Evolutionary conservation across 2,329 filamentous ascomycete genomes (phyloP), one percentile per base, ranked within the genome.

Genomic region (Cladosporium sp.): DNA sequence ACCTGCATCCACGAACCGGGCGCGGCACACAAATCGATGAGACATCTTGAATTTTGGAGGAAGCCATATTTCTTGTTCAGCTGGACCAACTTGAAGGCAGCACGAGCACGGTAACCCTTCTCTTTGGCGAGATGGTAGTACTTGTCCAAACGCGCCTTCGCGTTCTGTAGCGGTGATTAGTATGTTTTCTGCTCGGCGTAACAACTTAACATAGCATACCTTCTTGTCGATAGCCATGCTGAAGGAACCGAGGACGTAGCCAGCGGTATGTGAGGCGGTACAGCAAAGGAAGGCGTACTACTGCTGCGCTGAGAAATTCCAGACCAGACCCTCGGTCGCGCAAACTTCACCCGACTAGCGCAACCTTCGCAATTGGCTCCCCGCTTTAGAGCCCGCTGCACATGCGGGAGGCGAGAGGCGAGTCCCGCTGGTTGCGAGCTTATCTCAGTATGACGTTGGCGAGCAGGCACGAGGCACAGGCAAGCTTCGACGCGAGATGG

Each of bases 31-130:
- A 99, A 88, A 87, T 99, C 95, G 73, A 99, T 82, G 62, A 97
- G 80, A 69, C 97, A 94, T 80, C 90, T 96, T 77, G 91, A 95
- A 81, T 95, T 93, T 76, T 97, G 92, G 67, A 99, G 81, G 76
- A 99, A 99, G 66, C 91, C 90, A 88, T 96, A 99, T 74, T 97
- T 97, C 78, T 97, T 97, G 80, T 99, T 99, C 69, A 99, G 80
- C 75, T 99, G 93, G 67, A 99, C 93, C 68, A 99, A 79, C 79
- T 99, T 99, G 84, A 97, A 97, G 59, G 94, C 92, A 67, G 94
- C 92, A 83, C 94, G 85, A 62, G 94, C 93, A 70, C 94, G 84
- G 73, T 97, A 99, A 63, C 94, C 94, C 76, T 97, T 97, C 75
- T 99, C 94, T 77, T 99, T 99, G 62, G 94, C 94, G 70, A 97